phyloP scores from a whole-genome alignment of 2,329 filamentous ascomycete genomes.

The Hypoxylon sp. region DNA sequence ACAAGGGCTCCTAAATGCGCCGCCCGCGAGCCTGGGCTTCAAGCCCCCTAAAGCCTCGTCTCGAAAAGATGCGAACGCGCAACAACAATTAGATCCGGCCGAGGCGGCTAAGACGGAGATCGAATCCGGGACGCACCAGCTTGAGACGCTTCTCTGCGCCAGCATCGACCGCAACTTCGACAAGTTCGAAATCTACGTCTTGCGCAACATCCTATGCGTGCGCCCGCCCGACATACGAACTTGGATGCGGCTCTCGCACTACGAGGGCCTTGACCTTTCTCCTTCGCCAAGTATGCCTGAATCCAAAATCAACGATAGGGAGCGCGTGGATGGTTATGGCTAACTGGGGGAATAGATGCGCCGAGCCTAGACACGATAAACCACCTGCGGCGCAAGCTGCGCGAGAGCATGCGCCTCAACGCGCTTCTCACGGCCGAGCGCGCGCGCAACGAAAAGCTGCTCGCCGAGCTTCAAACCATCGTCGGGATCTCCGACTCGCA shows the following conservation, averaged over 20 bases:
- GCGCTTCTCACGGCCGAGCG: constrained; percentile 70
- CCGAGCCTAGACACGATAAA: constrained; percentile 79
- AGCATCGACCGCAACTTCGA: constrained; percentile 89
- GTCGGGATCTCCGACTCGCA: constrained; percentile 42
- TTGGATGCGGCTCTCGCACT: constrained; percentile 88
- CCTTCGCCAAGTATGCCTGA: constrained; percentile 11
- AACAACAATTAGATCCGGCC: constrained; percentile 54
- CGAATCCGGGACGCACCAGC: constrained; percentile 87
- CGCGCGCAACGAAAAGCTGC: constrained; percentile 60
- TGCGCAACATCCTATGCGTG: constrained; percentile 86
- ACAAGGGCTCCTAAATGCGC: constrained; percentile 80
- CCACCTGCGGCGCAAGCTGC: constrained; percentile 78
- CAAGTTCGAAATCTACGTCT: constrained; percentile 88
- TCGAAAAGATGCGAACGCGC: constrained; percentile 60
- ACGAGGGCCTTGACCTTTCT: constrained; percentile 75
- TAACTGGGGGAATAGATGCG: constrained; percentile 31
- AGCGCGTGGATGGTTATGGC: neutral
- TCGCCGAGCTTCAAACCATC: constrained; percentile 54
- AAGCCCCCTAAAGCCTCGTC: constrained; percentile 62
- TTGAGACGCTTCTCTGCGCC: constrained; percentile 85
- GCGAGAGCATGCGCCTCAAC: constrained; percentile 66
- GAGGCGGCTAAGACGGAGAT: constrained; percentile 75
- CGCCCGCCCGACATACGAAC: constrained; percentile 74
- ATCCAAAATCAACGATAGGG: too few relatives aligned
- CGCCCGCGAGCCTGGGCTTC: constrained; percentile 87